Base-by-base conservation (phyloP, 352 stramenopile genomes). In the Phytophthora sp. region DNA sequence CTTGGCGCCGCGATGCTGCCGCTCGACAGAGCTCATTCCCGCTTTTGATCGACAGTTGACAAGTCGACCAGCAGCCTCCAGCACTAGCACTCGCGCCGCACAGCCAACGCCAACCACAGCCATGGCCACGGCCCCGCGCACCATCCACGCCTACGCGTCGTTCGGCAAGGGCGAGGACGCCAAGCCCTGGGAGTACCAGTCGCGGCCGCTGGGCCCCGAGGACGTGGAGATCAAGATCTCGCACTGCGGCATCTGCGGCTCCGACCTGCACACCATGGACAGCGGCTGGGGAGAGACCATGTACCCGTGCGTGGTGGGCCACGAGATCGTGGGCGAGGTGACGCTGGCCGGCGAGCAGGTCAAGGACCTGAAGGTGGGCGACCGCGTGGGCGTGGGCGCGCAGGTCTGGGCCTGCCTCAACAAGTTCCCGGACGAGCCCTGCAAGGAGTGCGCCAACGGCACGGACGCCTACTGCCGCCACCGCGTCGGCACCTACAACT, bases 391-490 rank as follows among this genome's bases (percentile, higher is more conserved):
- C 24, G 46, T 65, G n/a, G 43, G 54, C 10, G 54, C 56, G n/a
- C 54, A 62, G 44, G 54, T 63, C 15, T 86, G 57, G 66, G 79
- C 55, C 4, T 95, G 88, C 58, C 49, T 72, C 17, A 72, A 81
- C 43, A 81, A 90, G 48, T 65, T 89, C 68, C 61, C 62, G 10
- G 83, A 77, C 35, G 49, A 45, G 10, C 58, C 62, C 4, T 97
- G 89, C 72, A 76, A 83, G 17, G 42, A 77, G 21, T 97, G 89
- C 57, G 43, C 77, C 38, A 42, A 49, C 17, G 78, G 80, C 32
- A 24, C 68, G 11, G 83, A 97, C 57, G 62, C 89, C 30, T 78
- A 87, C 61, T 97, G 89, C 52, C 52, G 18, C 10, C 57, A 69
- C 49, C 55, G n/a, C 21, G 67, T 83, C 7, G 61, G 38, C 24